Conservation (phyloP, 2,329 filamentous ascomycete genomes). For the Fusarium sp. region DNA sequence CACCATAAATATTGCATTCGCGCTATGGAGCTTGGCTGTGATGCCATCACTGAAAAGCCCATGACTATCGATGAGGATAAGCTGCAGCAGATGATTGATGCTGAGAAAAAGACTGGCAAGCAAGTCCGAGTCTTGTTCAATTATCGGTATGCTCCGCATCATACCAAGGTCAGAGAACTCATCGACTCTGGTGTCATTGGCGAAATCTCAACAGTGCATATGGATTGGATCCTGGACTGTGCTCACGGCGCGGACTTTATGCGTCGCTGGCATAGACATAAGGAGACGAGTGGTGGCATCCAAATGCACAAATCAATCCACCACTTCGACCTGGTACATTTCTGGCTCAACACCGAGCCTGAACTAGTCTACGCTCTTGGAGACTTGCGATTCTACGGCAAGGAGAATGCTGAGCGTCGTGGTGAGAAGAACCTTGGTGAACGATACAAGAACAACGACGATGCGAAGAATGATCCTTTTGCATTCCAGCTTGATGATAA, state of each 20-base stretch:
- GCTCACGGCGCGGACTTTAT: slow-evolving; percentile 72
- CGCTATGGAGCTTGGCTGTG: slow-evolving; percentile 69
- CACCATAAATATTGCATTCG: slow-evolving; percentile 71
- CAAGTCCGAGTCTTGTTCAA: slow-evolving; percentile 71
- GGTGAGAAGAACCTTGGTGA: slow-evolving; percentile 64
- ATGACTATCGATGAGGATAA: slow-evolving; percentile 70
- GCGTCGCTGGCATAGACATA: slow-evolving; percentile 72
- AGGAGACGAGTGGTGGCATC: slow-evolving; percentile 68
- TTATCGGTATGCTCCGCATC: slow-evolving; percentile 73
- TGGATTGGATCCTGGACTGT: slow-evolving; percentile 73
- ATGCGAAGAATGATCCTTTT: slow-evolving; percentile 67
- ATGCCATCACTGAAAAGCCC: slow-evolving; percentile 72
- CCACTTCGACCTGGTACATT: slow-evolving; percentile 72
- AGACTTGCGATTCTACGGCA: slow-evolving; percentile 70
- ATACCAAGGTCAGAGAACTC: slow-evolving; percentile 68
- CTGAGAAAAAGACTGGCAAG: slow-evolving; percentile 50
- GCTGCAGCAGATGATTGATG: slow-evolving; percentile 60
- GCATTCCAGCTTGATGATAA: slow-evolving; percentile 66
- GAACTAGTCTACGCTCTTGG: slow-evolving; percentile 69
- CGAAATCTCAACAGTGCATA: slow-evolving; percentile 67
- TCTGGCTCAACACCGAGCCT: slow-evolving; percentile 69
- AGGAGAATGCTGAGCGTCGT: slow-evolving; percentile 68
- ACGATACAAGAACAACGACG: slow-evolving; percentile 62
- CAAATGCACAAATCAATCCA: slow-evolving; percentile 73
- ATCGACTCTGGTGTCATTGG: slow-evolving; percentile 67